Conservation (phyloP, 1,284 basidiomycete genomes). For the Ustilago vetiveriae region DNA sequence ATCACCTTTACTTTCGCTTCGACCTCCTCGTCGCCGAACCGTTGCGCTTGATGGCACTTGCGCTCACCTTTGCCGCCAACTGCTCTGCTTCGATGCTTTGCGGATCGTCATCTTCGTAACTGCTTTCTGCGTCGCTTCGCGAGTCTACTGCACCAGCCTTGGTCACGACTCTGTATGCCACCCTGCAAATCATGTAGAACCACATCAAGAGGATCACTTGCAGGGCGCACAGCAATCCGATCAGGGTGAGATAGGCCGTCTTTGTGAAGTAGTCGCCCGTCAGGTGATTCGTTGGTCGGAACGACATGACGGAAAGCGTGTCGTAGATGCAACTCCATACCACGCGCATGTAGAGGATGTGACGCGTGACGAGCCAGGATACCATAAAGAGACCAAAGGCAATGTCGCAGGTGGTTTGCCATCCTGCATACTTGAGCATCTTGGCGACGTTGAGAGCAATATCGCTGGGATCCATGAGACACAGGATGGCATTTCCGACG, state of each 20-base stretch:
- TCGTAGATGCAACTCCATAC: slow-evolving; percentile 53
- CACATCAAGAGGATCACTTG: slow-evolving; percentile 81
- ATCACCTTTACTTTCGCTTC: slow-evolving; percentile 27
- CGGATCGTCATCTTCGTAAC: slow-evolving; percentile 33
- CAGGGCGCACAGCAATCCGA: slow-evolving; percentile 45
- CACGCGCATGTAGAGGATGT: slow-evolving; percentile 57
- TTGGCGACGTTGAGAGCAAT: slow-evolving; percentile 87
- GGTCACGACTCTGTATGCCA: slow-evolving; percentile 81
- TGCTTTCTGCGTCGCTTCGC: slow-evolving; percentile 56
- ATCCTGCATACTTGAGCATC: slow-evolving; percentile 85
- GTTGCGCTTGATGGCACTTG: background rate
- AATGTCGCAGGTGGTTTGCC: slow-evolving; percentile 77
- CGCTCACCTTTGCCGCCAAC: background rate
- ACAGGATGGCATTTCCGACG: slow-evolving; percentile 85
- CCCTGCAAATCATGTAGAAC: slow-evolving; percentile 84
- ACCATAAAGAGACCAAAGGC: slow-evolving; percentile 77
- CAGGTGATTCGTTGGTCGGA: slow-evolving; percentile 11
- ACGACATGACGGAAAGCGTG: slow-evolving; percentile 22
- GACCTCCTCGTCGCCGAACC: slow-evolving; percentile 12
- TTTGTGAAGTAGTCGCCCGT: slow-evolving; percentile 28
- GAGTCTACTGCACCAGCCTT: slow-evolving; percentile 82
- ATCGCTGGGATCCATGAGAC: slow-evolving; percentile 92
- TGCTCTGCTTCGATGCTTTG: slow-evolving; percentile 6
- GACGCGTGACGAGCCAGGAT: slow-evolving; percentile 60
- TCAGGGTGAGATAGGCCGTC: slow-evolving; percentile 25